A percentile compares a stretch with the other conserved stretches of the same genome.
These are phyloP conservation scores for Luffa aegyptiaca DNA, from an alignment of 306 rosid genomes.

Conservation along the genomic window DNA sequence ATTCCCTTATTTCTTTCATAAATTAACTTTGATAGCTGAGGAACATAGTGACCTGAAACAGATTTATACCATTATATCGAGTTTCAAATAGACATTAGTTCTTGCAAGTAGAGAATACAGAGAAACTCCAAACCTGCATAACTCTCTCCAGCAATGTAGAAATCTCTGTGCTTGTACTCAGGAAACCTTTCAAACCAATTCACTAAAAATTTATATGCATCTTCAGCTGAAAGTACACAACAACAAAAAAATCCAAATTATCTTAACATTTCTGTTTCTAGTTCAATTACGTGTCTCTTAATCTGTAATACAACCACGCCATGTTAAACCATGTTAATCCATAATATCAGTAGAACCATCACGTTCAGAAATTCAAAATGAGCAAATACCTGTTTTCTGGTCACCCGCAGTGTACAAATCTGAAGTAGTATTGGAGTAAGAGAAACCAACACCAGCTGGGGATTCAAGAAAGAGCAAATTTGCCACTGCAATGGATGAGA, in stretches of 20 bases:
- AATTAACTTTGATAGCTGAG: conserved; percentile 73
- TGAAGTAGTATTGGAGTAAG: conserved; percentile 59
- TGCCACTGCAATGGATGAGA: conserved; percentile 55
- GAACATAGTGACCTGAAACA: conserved; percentile 86
- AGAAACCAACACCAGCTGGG: conserved; percentile 98
- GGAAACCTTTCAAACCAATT: conserved; percentile 98
- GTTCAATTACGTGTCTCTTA: background rate
- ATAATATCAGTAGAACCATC: background rate
- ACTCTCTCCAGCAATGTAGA: conserved; percentile 95
- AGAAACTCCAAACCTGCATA: conserved; percentile 64
- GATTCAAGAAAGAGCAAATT: conserved; percentile 85
- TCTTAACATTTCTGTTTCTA: background rate
- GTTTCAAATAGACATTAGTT: background rate
- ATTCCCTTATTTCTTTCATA: conserved; percentile 57
- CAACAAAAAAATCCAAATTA: conserved; percentile 11
- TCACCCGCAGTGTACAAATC: conserved; percentile 81
- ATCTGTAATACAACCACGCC: background rate
- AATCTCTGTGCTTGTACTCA: conserved; percentile 77
- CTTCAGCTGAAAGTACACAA: conserved; percentile 60
- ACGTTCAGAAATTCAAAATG: background rate
- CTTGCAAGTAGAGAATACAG: background rate
- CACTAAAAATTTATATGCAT: conserved; percentile 68
- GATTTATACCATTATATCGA: background rate
- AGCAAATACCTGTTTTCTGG: conserved; percentile 63
- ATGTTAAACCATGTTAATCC: background rate